Evolutionary conservation across 2,329 filamentous ascomycete species (phyloP).

Genomic region (Venturia effusa): DNA sequence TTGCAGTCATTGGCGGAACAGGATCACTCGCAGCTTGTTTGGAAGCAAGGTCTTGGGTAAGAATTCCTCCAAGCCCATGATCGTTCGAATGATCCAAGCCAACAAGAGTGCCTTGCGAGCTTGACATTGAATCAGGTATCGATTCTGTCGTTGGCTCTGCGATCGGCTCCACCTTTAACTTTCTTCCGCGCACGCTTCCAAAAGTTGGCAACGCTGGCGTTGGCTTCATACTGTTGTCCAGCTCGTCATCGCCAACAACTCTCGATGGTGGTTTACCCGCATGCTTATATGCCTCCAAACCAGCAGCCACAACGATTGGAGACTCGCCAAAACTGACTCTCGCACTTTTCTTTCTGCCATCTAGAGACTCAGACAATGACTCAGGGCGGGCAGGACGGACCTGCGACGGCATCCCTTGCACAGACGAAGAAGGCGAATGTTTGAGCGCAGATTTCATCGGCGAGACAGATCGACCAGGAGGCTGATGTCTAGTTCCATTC

Average conservation of each 20-base stretch:
- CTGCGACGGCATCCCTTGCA: slow-evolving; percentile 26
- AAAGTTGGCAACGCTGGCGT: slow-evolving; percentile 63
- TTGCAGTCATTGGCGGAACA: slow-evolving; percentile 59
- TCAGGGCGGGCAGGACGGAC: slow-evolving; percentile 13
- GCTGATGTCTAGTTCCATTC: slow-evolving; percentile 52
- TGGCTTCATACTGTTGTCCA: slow-evolving; percentile 59
- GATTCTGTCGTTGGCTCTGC: slow-evolving; percentile 37
- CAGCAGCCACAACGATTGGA: slow-evolving; percentile 44
- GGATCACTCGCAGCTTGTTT: slow-evolving; percentile 46
- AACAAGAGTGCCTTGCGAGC: background rate
- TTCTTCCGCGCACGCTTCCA: slow-evolving; percentile 60
- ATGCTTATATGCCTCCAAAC: slow-evolving; percentile 24
- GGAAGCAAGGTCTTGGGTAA: slow-evolving; percentile 43
- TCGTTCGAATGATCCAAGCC: slow-evolving; percentile 47
- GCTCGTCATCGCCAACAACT: slow-evolving; percentile 48
- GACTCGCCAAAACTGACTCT: slow-evolving; percentile 73
- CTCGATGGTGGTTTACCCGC: slow-evolving; percentile 32
- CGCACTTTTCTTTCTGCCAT: slow-evolving; percentile 49
- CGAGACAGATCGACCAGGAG: slow-evolving; percentile 59
- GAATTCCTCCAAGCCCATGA: slow-evolving; percentile 44
- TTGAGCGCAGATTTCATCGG: slow-evolving; percentile 72
- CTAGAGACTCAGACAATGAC: background rate
- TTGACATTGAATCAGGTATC: slow-evolving; percentile 24
- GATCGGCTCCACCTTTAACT: slow-evolving; percentile 20
- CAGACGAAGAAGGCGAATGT: slow-evolving; percentile 44